Evolutionary conservation across 257 asterid genomes (phyloP), one percentile per base, ranked within the genome.

Genomic region (Datura wrightii): DNA sequence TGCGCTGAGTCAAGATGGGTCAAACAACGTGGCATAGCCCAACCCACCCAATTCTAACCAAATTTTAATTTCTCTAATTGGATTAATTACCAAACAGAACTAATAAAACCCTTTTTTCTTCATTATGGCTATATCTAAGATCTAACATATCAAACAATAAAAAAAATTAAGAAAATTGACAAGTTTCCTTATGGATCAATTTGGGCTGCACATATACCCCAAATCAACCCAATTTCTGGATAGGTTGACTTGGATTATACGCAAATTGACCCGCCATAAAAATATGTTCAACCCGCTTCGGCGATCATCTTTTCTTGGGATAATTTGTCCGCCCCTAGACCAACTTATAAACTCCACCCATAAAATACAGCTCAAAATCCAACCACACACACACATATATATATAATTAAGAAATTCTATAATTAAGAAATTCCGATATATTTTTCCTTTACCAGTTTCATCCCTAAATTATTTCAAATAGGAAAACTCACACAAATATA

Each of bases 291-390:
- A 65, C 39, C 44, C 13, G n/a, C 44, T 34, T 65, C 9, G 44
- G 44, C 44, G 44, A 39, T 65, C 71, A 65, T 11, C 11, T 34
- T 63, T 63, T 63, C 5, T 2, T 37, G 10, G 44, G 44, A 24
- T 70, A 16, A 41, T 41, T 70, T 18, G 71, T 5, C 44, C 44
- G 18, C 14, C 50, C 52, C 79, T 16, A 69, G 34, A 39, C 31
- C 78, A 37, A 67, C 78, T 67, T 67, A 62, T 19, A 62, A 24
- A 62, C 69, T 31, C 69, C 39, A 24, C 24, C 69, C 69, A 62
- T 36, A 24, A 62, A 5, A 16, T 16, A 62, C 31, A 24, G 31
- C 31, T 24, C 31, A 24, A 24, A 24, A 24, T 24, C 31, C 31
- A 24, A 24, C 31, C 31, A 24, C 31, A 24, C 31, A 24, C 31